Percentiles rank a stretch among this genome's conserved stretches.
Conservation (phyloP, 176 grass and related monocot genomes). For the Alloteropsis semialata region DNA sequence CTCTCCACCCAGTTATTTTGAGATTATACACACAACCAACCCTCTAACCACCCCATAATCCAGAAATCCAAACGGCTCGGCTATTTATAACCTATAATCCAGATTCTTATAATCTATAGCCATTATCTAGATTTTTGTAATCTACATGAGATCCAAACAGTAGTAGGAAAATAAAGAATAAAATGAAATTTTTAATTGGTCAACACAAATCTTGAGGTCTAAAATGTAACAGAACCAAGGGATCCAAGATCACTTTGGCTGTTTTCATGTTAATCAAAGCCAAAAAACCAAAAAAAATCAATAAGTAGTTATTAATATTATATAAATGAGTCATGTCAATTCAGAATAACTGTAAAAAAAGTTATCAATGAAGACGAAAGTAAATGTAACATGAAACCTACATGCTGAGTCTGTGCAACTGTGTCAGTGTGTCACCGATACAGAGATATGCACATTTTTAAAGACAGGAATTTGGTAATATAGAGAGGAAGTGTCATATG, state of each 20-base stretch:
- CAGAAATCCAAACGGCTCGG: too few species aligned
- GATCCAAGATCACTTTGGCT: neutral
- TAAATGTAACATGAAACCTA: slow-evolving; percentile 2
- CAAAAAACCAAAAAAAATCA: neutral
- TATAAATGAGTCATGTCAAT: neutral
- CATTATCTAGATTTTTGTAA: too few species aligned
- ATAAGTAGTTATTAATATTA: neutral
- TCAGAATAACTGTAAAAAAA: neutral
- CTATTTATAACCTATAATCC: too few species aligned
- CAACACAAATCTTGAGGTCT: neutral
- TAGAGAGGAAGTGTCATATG: neutral
- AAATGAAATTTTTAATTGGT: neutral
- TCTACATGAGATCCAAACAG: neutral
- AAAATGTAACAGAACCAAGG: neutral
- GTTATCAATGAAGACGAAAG: neutral
- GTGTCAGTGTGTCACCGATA: neutral
- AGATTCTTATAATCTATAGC: too few species aligned
- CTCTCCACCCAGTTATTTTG: too few species aligned
- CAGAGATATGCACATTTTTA: neutral
- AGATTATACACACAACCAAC: too few species aligned
- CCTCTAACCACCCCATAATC: too few species aligned
- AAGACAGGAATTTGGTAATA: neutral
- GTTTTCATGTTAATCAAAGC: neutral
- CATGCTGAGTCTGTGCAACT: neutral
- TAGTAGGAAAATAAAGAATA: neutral